phyloP scores from a whole-genome alignment of 2,329 filamentous ascomycete species.

The Rhinocladiella mackenziei region DNA sequence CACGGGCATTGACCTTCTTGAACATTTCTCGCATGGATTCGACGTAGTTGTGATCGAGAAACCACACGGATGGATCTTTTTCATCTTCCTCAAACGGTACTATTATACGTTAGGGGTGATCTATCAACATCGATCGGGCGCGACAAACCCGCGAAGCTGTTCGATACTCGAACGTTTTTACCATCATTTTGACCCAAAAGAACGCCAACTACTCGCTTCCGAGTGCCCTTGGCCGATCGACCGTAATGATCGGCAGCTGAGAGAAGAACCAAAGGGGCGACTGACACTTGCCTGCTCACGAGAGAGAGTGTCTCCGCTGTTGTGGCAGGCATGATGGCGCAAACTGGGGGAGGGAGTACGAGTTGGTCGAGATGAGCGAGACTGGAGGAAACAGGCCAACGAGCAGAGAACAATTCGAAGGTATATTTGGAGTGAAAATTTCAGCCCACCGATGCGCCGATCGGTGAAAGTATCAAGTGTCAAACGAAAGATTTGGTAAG shows the following conservation, averaged over 20 bases:
- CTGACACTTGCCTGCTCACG: constrained; percentile 90
- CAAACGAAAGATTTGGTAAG: no score
- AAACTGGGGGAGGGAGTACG: background rate
- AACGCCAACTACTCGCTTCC: constrained; percentile 87
- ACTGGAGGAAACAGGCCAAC: background rate
- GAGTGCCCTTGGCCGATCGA: constrained; percentile 82
- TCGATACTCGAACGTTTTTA: constrained; percentile 92
- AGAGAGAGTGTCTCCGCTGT: constrained; percentile 95
- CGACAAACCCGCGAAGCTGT: constrained; percentile 88
- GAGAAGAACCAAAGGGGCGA: constrained; percentile 94
- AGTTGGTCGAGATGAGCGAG: no score
- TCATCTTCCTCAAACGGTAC: constrained; percentile 99
- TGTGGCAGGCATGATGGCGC: constrained; percentile 77
- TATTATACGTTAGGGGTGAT: constrained; percentile 39
- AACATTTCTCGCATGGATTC: constrained; percentile 99
- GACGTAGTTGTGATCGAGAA: constrained; percentile 98
- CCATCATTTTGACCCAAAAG: constrained; percentile 93
- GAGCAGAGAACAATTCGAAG: no score
- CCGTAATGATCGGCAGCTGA: constrained; percentile 98
- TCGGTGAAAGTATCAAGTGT: no score
- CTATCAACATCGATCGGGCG: background rate
- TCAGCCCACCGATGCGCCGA: no score
- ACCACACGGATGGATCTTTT: constrained; percentile 98
- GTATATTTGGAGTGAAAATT: no score
- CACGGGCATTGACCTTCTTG: constrained; percentile 98